phyloP scores from a whole-genome alignment of 2,329 filamentous ascomycete genomes.

The Epichloe elymi region DNA sequence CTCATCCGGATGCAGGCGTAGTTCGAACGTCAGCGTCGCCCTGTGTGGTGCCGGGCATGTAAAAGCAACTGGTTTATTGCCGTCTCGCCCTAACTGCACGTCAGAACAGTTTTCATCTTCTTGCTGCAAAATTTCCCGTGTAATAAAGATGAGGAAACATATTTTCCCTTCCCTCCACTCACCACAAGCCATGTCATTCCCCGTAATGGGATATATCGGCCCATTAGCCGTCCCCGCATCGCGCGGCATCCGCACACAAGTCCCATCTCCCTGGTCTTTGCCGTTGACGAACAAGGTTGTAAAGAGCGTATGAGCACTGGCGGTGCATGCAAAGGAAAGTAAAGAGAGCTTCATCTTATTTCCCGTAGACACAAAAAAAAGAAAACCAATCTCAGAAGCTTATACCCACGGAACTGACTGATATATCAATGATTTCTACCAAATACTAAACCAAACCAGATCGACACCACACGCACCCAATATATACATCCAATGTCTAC shows the following conservation, averaged over 20 bases:
- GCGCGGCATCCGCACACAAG: slow-evolving; percentile 55
- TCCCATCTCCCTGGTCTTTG: slow-evolving; percentile 53
- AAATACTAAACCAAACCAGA: no score
- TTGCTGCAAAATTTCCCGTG: not conserved
- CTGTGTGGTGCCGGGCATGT: slow-evolving; percentile 37
- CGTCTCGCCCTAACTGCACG: slow-evolving; percentile 25
- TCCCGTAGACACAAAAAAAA: no score
- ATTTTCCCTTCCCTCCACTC: slow-evolving; percentile 13
- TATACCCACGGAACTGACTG: no score
- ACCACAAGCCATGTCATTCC: slow-evolving; percentile 60
- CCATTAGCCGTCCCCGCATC: slow-evolving; percentile 36
- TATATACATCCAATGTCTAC: no score
- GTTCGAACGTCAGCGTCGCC: slow-evolving; percentile 51
- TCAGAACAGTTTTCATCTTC: not conserved
- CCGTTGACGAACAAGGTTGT: slow-evolving; percentile 51
- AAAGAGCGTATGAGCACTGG: slow-evolving; percentile 46
- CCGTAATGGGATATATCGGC: slow-evolving; percentile 44
- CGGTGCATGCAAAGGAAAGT: slow-evolving; percentile 24
- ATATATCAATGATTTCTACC: no score
- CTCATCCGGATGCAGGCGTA: slow-evolving; percentile 46
- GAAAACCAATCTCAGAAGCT: no score
- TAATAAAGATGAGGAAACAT: not conserved
- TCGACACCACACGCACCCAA: no score
- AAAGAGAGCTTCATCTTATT: slow-evolving; percentile 23
- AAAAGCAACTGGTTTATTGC: slow-evolving; percentile 30